A percentile compares a stretch with the other conserved stretches of the same genome.
Conservation (phyloP, 202 grass and related monocot genomes). For the Carex arenaria region DNA sequence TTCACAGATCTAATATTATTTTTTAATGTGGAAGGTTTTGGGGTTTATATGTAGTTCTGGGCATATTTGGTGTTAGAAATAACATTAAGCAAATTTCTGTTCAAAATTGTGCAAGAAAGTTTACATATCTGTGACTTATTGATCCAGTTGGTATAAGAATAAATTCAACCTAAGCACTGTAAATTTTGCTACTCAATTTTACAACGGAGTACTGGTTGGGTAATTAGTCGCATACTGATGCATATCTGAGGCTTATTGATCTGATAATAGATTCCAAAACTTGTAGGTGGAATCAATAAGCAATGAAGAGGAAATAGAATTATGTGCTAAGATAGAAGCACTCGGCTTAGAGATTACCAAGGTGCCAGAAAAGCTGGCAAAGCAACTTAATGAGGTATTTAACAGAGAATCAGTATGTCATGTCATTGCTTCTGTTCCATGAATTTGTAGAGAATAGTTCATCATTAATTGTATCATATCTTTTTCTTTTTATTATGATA, state of each 20-base stretch:
- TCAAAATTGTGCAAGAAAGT: too few species aligned
- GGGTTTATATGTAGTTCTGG: not conserved
- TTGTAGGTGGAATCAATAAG: conserved; percentile 84
- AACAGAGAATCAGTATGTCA: not conserved
- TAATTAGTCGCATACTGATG: not conserved
- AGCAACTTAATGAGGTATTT: conserved; percentile 60
- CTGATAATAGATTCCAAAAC: conserved; percentile 15
- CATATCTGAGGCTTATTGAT: not conserved
- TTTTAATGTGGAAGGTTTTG: not conserved
- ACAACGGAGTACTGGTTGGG: not conserved
- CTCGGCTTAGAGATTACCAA: conserved; percentile 70
- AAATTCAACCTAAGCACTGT: too few species aligned
- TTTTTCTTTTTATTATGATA: not conserved
- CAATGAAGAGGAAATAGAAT: conserved; percentile 91
- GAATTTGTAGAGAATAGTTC: not conserved
- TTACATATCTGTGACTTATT: too few species aligned
- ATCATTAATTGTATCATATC: not conserved
- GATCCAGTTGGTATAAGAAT: not conserved
- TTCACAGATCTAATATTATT: not conserved
- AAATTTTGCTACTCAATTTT: conserved; percentile 5
- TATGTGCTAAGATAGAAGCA: conserved; percentile 90
- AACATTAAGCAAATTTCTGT: too few species aligned
- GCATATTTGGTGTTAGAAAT: not conserved
- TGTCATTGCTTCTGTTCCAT: not conserved
- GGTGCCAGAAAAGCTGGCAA: conserved; percentile 52